Evolutionary conservation across 164 flowering plant genomes (phyloP).

Genomic region (Pachysandra terminalis): DNA sequence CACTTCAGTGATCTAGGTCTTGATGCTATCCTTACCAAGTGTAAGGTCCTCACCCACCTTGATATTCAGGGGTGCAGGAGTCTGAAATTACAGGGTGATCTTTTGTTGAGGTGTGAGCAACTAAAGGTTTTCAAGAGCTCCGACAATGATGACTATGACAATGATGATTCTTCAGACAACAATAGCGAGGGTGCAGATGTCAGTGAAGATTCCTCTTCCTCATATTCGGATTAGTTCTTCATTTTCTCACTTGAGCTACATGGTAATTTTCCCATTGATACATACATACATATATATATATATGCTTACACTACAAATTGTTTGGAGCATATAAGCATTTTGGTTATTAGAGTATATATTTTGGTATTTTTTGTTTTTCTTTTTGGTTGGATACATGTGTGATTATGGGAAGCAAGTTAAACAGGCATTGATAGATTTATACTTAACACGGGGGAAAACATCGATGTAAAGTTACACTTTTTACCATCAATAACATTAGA

Average conservation of each 20-base stretch:
- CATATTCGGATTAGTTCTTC: conserved; percentile 1
- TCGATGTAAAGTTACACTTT: too few species aligned
- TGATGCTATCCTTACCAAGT: conserved; percentile 25
- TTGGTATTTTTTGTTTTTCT: too few species aligned
- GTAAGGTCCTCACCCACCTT: conserved; percentile 24
- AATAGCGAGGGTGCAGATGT: conserved; percentile 5
- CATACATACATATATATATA: too few species aligned
- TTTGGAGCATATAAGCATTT: not conserved
- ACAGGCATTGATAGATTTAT: too few species aligned
- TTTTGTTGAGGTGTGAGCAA: conserved; percentile 14
- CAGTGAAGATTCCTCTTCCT: not conserved
- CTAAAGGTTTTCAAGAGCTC: conserved; percentile 21
- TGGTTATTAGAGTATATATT: too few species aligned
- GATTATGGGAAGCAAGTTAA: too few species aligned
- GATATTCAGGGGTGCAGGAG: conserved; percentile 31
- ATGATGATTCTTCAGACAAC: conserved; percentile 6
- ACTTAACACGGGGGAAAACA: too few species aligned
- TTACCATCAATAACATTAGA: too few species aligned
- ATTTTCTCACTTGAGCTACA: too few species aligned
- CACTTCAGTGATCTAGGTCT: conserved; percentile 26
- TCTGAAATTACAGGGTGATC: conserved; percentile 24
- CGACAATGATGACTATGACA: conserved; percentile 16
- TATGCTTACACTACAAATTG: too few species aligned
- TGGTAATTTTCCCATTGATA: not conserved
- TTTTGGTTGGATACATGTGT: too few species aligned